Evolutionary conservation across 73 alveolate species (phyloP).

Genomic region (Paramecium tetraurelia): DNA sequence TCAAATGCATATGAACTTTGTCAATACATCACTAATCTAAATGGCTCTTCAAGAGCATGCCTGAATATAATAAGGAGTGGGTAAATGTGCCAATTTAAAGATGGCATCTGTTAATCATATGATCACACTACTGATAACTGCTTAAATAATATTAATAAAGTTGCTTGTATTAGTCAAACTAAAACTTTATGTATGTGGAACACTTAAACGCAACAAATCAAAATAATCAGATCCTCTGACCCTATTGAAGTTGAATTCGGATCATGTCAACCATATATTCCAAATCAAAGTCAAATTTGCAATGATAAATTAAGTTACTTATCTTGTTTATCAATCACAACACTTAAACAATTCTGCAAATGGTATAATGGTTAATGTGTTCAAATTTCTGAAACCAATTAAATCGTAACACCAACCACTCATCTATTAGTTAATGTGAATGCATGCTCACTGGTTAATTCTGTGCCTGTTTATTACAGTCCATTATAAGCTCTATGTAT

Average conservation of each 20-base stretch:
- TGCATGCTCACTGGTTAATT: background rate
- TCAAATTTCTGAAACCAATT: background rate
- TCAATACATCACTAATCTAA: background rate
- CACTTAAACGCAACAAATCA: background rate
- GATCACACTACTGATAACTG: background rate
- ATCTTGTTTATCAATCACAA: background rate
- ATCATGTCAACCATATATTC: background rate
- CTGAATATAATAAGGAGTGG: background rate
- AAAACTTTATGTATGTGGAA: background rate
- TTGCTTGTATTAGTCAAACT: background rate
- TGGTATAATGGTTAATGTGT: background rate
- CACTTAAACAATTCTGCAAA: background rate
- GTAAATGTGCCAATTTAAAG: background rate
- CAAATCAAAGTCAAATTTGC: background rate
- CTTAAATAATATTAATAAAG: background rate
- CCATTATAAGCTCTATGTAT: background rate
- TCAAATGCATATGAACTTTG: background rate
- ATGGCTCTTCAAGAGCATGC: conserved; percentile 17
- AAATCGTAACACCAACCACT: background rate
- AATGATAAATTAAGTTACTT: background rate
- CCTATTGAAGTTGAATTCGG: background rate
- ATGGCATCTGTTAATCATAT: background rate
- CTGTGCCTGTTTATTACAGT: background rate
- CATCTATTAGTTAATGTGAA: background rate
- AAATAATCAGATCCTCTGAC: background rate